Evolutionary conservation across 2,329 filamentous ascomycete genomes (phyloP).

Genomic region (Aspergillus cejpii): DNA sequence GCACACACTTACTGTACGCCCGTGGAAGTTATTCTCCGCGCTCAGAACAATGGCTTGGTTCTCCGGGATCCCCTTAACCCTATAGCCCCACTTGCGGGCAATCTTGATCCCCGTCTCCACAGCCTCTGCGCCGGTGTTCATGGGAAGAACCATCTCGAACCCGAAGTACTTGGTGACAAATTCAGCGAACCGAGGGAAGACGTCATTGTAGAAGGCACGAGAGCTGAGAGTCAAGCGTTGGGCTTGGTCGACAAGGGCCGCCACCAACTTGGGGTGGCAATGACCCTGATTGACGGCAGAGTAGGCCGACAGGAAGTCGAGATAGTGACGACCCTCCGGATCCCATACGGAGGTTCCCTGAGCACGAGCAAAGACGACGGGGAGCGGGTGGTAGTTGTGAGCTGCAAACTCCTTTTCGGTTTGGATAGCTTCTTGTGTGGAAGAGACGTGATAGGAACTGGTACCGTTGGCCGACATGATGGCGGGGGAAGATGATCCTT

Average conservation of each 20-base stretch:
- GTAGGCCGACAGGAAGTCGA: slow-evolving; percentile 97
- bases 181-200: slow-evolving; percentile 91
- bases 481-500: slow-evolving; percentile 18
- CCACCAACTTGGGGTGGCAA: slow-evolving; percentile 92
- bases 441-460: slow-evolving; percentile 62
- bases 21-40: slow-evolving; percentile 90
- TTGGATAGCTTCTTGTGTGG: slow-evolving; percentile 71
- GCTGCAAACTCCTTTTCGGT: slow-evolving; percentile 79
- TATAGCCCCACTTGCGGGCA: slow-evolving; percentile 96
- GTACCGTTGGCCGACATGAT: slow-evolving; percentile 36
- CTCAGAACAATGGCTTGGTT: slow-evolving; percentile 79
- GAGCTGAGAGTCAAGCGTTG: slow-evolving; percentile 84
- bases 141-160: slow-evolving; percentile 95
- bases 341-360: slow-evolving; percentile 90
- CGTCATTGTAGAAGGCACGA: slow-evolving; percentile 95
- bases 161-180: slow-evolving; percentile 84
- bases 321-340: slow-evolving; percentile 88
- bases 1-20: slow-evolving; percentile 65
- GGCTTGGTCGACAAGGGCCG: slow-evolving; percentile 83
- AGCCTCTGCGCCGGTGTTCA: slow-evolving; percentile 96
- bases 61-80: slow-evolving; percentile 81
- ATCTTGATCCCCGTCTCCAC: slow-evolving; percentile 96
- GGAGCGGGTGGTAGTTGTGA: slow-evolving; percentile 97
- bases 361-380: slow-evolving; percentile 83
- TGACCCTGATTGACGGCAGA: slow-evolving; percentile 97